Conservation (phyloP, 257 asterid genomes). For the Hygrophila difformis region DNA sequence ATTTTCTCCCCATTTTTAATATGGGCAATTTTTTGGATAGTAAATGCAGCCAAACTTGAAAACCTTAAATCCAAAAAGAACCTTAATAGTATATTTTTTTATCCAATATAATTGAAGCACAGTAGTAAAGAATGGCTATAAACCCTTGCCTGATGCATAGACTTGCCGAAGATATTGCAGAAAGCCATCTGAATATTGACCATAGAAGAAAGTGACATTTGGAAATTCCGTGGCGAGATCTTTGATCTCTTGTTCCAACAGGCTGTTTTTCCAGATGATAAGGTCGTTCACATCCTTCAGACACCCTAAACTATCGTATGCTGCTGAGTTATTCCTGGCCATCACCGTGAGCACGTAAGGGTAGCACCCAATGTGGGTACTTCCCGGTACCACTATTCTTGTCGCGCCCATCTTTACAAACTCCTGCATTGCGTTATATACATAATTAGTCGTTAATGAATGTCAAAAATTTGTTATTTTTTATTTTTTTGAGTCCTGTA, state of each 20-base stretch:
- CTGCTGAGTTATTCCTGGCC: background rate
- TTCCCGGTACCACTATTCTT: background rate
- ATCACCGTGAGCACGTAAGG: background rate
- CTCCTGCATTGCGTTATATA: background rate
- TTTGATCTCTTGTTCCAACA: background rate
- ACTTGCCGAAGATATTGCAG: too few relatives aligned
- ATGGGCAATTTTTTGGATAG: too few relatives aligned
- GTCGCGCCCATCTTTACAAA: background rate
- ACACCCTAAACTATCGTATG: background rate
- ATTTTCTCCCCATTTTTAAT: too few relatives aligned
- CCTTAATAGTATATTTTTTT: too few relatives aligned
- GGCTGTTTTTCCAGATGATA: background rate
- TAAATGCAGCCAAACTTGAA: too few relatives aligned
- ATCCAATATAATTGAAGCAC: too few relatives aligned
- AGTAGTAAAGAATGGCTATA: too few relatives aligned
- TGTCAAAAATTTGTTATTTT: too few relatives aligned
- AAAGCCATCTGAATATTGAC: background rate
- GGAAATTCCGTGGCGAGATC: background rate
- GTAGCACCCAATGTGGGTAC: slow-evolving; percentile 1
- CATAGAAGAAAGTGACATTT: background rate
- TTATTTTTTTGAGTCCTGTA: too few relatives aligned
- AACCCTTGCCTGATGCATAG: background rate
- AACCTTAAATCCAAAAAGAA: too few relatives aligned
- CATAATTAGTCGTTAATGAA: background rate
- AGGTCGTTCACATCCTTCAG: slow-evolving; percentile 3